Base-by-base conservation (phyloP, 345 rosid genomes). In the Dipteronia dyeriana region DNA sequence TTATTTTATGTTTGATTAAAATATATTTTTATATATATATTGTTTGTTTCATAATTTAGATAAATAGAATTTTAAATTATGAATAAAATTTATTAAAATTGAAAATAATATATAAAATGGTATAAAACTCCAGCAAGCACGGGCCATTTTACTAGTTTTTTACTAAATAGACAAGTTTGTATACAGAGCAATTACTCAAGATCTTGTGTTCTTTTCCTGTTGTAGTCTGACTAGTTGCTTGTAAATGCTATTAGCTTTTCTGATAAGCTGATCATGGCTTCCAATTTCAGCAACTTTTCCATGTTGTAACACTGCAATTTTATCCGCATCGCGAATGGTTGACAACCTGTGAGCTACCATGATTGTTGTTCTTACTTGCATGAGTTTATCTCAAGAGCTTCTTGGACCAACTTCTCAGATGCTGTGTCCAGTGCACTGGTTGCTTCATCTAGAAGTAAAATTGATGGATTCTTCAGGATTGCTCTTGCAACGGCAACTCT, bases 401-500 rank as follows among this genome's bases (percentile, higher is more conserved):
- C 94, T 73, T 91, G 93, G 49, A 95, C 97, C 57, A 83, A 47
- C 66, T 86, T 93, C 88, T 95, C 97, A 1, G 95, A 89, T 25
- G 66, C 83, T 0, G 88, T 78, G 71, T 92, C 98, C 77, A 95
- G 73, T 45, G 98, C 92, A 77, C 97, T 92, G 12, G 97, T 92
- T 1, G 97, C 95, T 79, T 94, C 97, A 73, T 92, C 98, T 26
- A 94, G 81, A 1, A 94, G 91, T 54, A 94, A 91, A 78, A 91
- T 87, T 0, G 89, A 85, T 45, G 97, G 95, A 80, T 94, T 83
- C 43, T 87, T 94, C 10, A 91, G 75, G 38, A 94, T 87, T 9
- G 97, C 97, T 78, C 97, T 83, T 0, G 97, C 97, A 7, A 92
- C 91, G 9, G 97, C 97, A 56, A 92, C 92, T 80, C 97, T 88